phyloP scores from a whole-genome alignment of 306 rosid genomes.

The Fagus sylvatica region DNA sequence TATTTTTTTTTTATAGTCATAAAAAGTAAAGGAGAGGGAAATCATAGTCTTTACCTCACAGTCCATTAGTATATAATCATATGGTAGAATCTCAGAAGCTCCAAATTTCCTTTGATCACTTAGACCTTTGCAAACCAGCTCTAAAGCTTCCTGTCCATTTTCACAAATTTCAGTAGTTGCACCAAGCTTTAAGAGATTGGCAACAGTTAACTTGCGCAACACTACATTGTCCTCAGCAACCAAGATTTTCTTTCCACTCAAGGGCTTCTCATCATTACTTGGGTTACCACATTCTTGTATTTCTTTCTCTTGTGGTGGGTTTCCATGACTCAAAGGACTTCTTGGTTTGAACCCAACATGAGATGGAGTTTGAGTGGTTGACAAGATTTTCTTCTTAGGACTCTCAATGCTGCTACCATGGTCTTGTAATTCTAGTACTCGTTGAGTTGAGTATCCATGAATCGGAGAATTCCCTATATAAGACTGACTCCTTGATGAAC shows the following conservation, averaged over 20 bases:
- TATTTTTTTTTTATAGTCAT: too few species aligned
- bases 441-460: constrained; percentile 6
- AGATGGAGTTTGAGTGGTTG: constrained; percentile 1
- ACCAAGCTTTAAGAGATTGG: constrained; percentile 42
- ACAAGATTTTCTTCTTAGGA: constrained; percentile 11
- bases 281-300: constrained; percentile 27
- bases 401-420: background rate
- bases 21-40: background rate
- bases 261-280: constrained; percentile 18
- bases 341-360: constrained; percentile 11
- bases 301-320: constrained; percentile 21
- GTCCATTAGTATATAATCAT: constrained; percentile 77
- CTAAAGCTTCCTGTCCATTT: constrained; percentile 63
- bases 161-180: constrained; percentile 46
- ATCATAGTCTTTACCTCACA: constrained; percentile 50
- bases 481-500: constrained; percentile 8
- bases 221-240: constrained; percentile 51
- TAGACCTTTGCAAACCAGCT: constrained; percentile 41
- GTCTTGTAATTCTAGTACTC: constrained; percentile 4
- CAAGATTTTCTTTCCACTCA: constrained; percentile 61
- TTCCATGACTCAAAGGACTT: background rate
- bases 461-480: background rate
- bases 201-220: constrained; percentile 33
- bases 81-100: constrained; percentile 39
- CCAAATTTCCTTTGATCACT: constrained; percentile 10